Evolutionary conservation across 768 basidiomycete genomes (phyloP).

Genomic region (Rhodosporidiobolus odoratus): DNA sequence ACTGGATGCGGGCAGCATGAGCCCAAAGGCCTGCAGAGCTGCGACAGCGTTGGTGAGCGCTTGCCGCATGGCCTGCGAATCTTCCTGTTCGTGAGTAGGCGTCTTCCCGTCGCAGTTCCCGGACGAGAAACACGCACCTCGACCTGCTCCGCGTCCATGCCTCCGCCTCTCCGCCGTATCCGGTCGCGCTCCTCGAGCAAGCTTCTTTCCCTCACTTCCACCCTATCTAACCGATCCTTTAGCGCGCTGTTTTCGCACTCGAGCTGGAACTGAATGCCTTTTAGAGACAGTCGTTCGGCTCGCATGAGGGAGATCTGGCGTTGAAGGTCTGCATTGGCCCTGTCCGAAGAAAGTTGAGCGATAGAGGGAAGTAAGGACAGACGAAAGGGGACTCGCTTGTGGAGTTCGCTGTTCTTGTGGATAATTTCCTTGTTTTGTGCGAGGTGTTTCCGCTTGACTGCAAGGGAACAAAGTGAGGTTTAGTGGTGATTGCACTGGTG

Average conservation of each 20-base stretch:
- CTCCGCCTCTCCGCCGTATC: neutral
- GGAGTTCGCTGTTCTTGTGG: slow-evolving; percentile 39
- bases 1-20: neutral
- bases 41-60: slow-evolving; percentile 9
- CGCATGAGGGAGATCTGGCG: slow-evolving; percentile 35
- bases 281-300: slow-evolving; percentile 36
- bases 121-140: slow-evolving; percentile 24
- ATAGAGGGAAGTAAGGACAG: neutral
- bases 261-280: slow-evolving; percentile 25
- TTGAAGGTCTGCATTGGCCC: slow-evolving; percentile 39
- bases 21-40: slow-evolving; percentile 22
- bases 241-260: slow-evolving; percentile 25
- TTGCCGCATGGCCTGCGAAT: slow-evolving; percentile 18
- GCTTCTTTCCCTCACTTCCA: slow-evolving; percentile 6
- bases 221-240: slow-evolving; percentile 16
- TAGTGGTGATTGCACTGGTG: neutral
- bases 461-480: neutral
- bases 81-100: no score
- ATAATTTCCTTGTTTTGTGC: slow-evolving; percentile 44
- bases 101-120: no score
- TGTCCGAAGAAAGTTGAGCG: slow-evolving; percentile 6
- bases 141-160: slow-evolving; percentile 20
- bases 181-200: slow-evolving; percentile 8
- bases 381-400: slow-evolving; percentile 22
- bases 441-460: slow-evolving; percentile 42